phyloP scores from a whole-genome alignment of 768 basidiomycete genomes.

The Lactarius psammicola region DNA sequence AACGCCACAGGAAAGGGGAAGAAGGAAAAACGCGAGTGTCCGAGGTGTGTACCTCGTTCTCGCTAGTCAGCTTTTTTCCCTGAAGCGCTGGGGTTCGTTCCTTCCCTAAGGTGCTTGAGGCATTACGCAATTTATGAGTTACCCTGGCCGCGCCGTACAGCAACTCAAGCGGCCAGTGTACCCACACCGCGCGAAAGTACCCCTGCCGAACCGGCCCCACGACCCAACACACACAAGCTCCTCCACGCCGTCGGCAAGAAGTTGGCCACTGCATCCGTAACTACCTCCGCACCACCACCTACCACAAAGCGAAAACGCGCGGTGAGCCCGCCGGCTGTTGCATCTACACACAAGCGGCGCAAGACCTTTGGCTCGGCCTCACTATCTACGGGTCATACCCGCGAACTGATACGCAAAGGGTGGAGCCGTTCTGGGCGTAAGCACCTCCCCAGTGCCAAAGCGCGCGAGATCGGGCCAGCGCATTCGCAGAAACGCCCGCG shows the following conservation, averaged over 20 bases:
- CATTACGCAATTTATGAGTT: constrained; percentile 75
- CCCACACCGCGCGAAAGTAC: constrained; percentile 46
- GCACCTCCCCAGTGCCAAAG: constrained; percentile 36
- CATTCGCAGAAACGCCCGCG: constrained; percentile 27
- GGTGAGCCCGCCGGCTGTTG: constrained; percentile 22
- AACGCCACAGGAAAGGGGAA: constrained; percentile 45
- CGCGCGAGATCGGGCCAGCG: constrained; percentile 35
- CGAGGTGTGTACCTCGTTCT: constrained; percentile 51
- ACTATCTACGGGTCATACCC: constrained; percentile 21
- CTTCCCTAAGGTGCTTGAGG: constrained; percentile 63
- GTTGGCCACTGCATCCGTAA: constrained; percentile 39
- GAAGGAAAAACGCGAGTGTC: constrained; percentile 57
- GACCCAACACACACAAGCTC: constrained; percentile 51
- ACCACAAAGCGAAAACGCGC: constrained; percentile 26
- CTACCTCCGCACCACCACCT: constrained; percentile 33
- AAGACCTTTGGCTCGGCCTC: constrained; percentile 36
- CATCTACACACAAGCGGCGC: constrained; percentile 46
- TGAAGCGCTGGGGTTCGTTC: constrained; percentile 5
- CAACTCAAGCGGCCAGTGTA: constrained; percentile 45
- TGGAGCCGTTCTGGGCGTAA: constrained; percentile 36
- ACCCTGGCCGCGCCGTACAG: constrained; percentile 66
- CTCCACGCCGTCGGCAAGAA: constrained; percentile 55
- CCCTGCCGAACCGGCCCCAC: constrained; percentile 38
- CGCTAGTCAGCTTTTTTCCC: constrained; percentile 13
- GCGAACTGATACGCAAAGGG: constrained; percentile 31